Evolutionary conservation across 176 grass and related monocot genomes (phyloP).

Genomic region (Raddia distichophylla): DNA sequence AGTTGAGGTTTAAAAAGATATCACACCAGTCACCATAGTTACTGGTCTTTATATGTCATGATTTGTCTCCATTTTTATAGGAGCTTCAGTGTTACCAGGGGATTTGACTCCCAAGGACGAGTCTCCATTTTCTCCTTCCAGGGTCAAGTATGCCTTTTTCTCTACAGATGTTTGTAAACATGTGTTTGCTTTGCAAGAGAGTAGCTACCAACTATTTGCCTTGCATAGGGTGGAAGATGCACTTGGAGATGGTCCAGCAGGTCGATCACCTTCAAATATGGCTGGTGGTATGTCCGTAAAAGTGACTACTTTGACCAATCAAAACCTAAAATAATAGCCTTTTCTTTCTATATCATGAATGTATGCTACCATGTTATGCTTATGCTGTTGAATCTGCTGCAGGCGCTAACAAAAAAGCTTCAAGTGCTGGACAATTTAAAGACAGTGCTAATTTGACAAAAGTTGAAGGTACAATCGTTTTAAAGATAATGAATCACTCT

Average conservation of each 20-base stretch:
- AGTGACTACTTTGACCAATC: conserved; percentile 14
- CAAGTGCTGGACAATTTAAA: conserved; percentile 67
- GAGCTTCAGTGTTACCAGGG: conserved; percentile 63
- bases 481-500: neutral
- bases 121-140: conserved; percentile 94
- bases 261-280: conserved; percentile 70
- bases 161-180: conserved; percentile 32
- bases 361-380: conserved; percentile 23
- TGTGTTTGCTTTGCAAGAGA: conserved; percentile 24
- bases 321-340: neutral
- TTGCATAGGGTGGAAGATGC: conserved; percentile 80
- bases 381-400: conserved; percentile 39
- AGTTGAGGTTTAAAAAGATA: conserved; percentile 21
- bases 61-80: conserved; percentile 38
- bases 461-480: conserved; percentile 61
- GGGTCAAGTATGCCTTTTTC: conserved; percentile 72
- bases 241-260: conserved; percentile 61
- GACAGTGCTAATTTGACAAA: conserved; percentile 67
- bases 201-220: conserved; percentile 35
- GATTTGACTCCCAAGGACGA: conserved; percentile 75
- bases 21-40: conserved; percentile 27
- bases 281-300: conserved; percentile 56
- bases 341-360: neutral
- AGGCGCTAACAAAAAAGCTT: conserved; percentile 93
- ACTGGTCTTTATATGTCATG: conserved; percentile 8